Percentiles rank a stretch among this genome's conserved stretches.
Conservation (phyloP, 306 rosid genomes). For the Dalbergia oliveri region DNA sequence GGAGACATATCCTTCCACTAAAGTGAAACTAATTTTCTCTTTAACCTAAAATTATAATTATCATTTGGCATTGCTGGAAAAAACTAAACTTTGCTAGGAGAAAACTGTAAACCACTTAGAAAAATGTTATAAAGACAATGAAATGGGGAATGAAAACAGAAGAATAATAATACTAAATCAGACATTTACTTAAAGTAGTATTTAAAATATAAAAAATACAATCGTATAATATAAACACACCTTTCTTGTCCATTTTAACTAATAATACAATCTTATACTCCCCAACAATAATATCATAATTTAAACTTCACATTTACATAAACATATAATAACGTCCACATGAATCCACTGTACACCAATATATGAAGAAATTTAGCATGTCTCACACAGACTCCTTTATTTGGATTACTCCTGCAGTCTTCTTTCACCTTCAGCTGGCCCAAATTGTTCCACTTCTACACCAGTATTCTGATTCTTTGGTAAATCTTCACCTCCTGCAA, state of each 20-base stretch:
- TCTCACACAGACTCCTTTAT: conserved; percentile 3
- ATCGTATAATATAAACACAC: not conserved
- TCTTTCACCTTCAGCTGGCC: conserved; percentile 32
- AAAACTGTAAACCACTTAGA: not conserved
- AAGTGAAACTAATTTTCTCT: not conserved
- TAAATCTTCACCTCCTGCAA: conserved; percentile 50
- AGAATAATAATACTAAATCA: not conserved
- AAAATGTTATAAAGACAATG: not conserved
- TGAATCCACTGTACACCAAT: not conserved
- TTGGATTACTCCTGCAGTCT: conserved; percentile 41
- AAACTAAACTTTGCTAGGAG: too few relatives aligned
- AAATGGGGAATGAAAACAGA: not conserved
- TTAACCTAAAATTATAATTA: too few relatives aligned
- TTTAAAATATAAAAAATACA: not conserved
- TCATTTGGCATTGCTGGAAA: too few relatives aligned
- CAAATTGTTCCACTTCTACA: conserved; percentile 16
- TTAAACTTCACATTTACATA: not conserved
- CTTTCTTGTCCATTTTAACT: not conserved
- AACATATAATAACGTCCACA: not conserved
- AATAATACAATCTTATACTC: not conserved
- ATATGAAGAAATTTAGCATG: not conserved
- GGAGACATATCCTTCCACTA: too few relatives aligned
- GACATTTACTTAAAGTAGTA: not conserved
- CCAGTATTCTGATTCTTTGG: conserved; percentile 32
- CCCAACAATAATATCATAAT: not conserved